Percentiles rank a stretch among this genome's conserved stretches.
These are phyloP conservation scores for Podospora australis DNA, from an alignment of 495 filamentous ascomycete genomes.

Conservation along the genomic window DNA sequence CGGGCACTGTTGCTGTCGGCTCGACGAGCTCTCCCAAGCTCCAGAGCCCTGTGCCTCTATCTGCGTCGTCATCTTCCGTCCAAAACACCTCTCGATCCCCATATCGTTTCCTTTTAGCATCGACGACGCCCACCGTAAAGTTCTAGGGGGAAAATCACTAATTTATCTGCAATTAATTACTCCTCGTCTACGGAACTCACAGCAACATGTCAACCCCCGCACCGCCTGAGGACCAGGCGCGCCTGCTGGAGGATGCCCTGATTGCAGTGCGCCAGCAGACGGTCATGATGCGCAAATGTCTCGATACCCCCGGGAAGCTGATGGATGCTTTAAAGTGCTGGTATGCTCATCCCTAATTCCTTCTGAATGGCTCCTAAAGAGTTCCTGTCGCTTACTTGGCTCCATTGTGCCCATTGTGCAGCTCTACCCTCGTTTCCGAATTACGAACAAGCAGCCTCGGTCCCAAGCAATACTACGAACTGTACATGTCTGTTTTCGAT, in stretches of 20 bases:
- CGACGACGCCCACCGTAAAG: too few relatives aligned
- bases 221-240: conserved; percentile 81
- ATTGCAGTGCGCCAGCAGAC: conserved; percentile 95
- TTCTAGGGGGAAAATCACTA: neutral
- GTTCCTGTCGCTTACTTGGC: too few relatives aligned
- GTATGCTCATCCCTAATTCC: too few relatives aligned
- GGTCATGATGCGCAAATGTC: conserved; percentile 89
- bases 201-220: conserved; percentile 53
- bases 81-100: too few relatives aligned
- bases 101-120: too few relatives aligned
- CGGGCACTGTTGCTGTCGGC: neutral
- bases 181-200: neutral
- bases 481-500: conserved; percentile 99
- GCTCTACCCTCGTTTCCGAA: conserved; percentile 95
- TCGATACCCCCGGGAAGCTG: conserved; percentile 95
- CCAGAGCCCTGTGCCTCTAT: neutral
- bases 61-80: neutral
- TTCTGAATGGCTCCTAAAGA: too few relatives aligned
- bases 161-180: neutral
- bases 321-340: conserved; percentile 99
- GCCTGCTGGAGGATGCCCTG: conserved; percentile 94
- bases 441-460: conserved; percentile 91
- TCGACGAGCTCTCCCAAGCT: neutral
- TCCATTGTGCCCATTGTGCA: too few relatives aligned
- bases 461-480: conserved; percentile 98